Base-by-base conservation (phyloP, 768 basidiomycete species). In the Serendipita indica region DNA sequence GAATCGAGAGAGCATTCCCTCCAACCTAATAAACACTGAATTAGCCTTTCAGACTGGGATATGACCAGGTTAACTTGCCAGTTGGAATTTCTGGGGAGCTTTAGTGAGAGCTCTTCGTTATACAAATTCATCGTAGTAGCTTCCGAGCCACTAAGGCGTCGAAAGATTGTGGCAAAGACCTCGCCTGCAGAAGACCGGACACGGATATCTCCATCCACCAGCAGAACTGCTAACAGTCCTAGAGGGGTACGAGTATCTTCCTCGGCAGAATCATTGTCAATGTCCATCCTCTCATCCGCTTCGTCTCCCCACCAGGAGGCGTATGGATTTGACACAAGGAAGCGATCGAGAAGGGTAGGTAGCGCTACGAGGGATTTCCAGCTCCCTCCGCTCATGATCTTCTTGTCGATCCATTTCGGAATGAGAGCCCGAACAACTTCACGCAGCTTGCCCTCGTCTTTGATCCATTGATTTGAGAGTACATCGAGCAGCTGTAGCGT, bases 111-210 rank as follows among this genome's bases (percentile, higher is more conserved):
- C 3, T 68, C 64, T 2, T 69, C 30, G 32, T 28, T 60, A 63
- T 88, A 89, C 2, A 80, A 63, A 0, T 64, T 60, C 45, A 69
- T 63, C 3, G 73, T 68, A 27, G 70, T 63, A 14, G 63, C 58
- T 16, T 65, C 65, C 6, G 69, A 59, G n/a, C 65, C 64, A 45
- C 73, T 3, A 58, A 46, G 16, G 80, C 72, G 1, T 77, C 67
- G 2, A 76, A 72, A 63, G 88, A 82, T 25, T 87, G 67, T 5
- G 73, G 73, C 30, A 82, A 77, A 57, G 74, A 81, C 69, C 13
- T 75, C 71, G 0, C 84, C 84, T 1, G 77, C 78, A 30, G 87
- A 82, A 66, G 91, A 86, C 14, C 94, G 81, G 45, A 96, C 85
- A 32, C 91, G 80, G 18, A 86, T 80, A 66, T 98, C 93, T 37